A percentile compares a stretch with the other conserved stretches of the same genome.
Conservation (phyloP, 164 flowering plant genomes). For the Cinnamomum chago region DNA sequence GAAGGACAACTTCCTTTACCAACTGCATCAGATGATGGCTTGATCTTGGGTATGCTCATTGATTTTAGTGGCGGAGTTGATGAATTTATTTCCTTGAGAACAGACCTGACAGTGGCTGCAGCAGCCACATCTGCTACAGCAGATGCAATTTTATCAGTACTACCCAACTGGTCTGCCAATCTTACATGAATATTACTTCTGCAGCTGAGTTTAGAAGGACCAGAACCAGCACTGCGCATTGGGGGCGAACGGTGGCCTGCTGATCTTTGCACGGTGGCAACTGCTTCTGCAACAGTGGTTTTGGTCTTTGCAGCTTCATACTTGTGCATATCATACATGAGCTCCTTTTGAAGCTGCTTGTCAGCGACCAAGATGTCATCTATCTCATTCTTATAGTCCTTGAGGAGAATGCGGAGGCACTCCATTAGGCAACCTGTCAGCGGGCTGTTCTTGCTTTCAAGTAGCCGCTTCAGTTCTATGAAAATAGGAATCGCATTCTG, state of each 20-base stretch:
- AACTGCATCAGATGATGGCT: conserved; percentile 28
- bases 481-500: conserved; percentile 93
- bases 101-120: conserved; percentile 58
- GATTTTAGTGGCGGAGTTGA: conserved; percentile 55
- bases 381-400: conserved; percentile 92
- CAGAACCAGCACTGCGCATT: conserved; percentile 5
- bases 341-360: conserved; percentile 89
- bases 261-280: conserved; percentile 34
- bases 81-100: conserved; percentile 58
- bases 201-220: neutral
- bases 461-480: conserved; percentile 78
- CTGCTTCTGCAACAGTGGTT: conserved; percentile 46
- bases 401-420: conserved; percentile 79
- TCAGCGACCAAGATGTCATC: conserved; percentile 90
- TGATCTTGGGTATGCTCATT: conserved; percentile 68
- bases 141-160: conserved; percentile 45
- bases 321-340: conserved; percentile 87
- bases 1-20: conserved; percentile 24
- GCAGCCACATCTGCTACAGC: conserved; percentile 78
- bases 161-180: conserved; percentile 25
- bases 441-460: conserved; percentile 90
- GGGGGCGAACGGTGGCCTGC: conserved; percentile 26
- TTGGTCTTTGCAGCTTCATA: conserved; percentile 65
- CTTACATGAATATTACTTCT: conserved; percentile 9
- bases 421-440: conserved; percentile 95